phyloP scores from a whole-genome alignment of 331 rosid species.

The Malus hybrid region DNA sequence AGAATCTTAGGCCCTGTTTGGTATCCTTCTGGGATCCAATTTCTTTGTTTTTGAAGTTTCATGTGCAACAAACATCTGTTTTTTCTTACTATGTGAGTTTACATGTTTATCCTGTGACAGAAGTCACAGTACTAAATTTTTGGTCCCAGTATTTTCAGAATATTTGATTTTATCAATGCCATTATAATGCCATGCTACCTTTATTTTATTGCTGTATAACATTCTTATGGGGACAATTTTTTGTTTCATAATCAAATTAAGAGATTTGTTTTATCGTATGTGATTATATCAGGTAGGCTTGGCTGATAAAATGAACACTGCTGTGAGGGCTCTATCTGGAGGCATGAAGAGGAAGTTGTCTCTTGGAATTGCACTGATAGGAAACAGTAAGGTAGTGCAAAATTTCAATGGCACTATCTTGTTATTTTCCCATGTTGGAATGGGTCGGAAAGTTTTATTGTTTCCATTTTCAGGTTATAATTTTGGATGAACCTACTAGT shows the following conservation, averaged over 20 bases:
- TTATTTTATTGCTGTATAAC: not conserved
- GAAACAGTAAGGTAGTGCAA: constrained; percentile 74
- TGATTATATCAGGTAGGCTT: constrained; percentile 71
- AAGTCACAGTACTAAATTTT: not conserved
- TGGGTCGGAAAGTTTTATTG: constrained; percentile 10
- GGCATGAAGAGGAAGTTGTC: constrained; percentile 99
- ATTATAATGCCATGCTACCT: not conserved
- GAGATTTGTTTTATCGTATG: constrained; percentile 7
- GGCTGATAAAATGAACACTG: constrained; percentile 75
- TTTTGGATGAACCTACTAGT: constrained; percentile 98
- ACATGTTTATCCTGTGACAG: not conserved
- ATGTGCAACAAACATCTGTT: not conserved
- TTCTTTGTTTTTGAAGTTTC: not conserved
- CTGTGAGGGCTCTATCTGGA: constrained; percentile 83
- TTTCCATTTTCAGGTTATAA: constrained; percentile 56
- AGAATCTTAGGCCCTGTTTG: not conserved
- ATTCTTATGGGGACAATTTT: not conserved
- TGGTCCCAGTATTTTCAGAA: not conserved
- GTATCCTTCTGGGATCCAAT: not conserved
- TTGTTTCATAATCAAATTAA: not conserved
- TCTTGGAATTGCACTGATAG: constrained; percentile 93
- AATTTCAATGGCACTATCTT: constrained; percentile 7
- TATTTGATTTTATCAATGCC: not conserved
- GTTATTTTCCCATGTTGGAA: not conserved
- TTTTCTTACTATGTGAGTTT: not conserved